phyloP scores from a whole-genome alignment of 495 filamentous ascomycete species.

The Aspergillus avenaceus region DNA sequence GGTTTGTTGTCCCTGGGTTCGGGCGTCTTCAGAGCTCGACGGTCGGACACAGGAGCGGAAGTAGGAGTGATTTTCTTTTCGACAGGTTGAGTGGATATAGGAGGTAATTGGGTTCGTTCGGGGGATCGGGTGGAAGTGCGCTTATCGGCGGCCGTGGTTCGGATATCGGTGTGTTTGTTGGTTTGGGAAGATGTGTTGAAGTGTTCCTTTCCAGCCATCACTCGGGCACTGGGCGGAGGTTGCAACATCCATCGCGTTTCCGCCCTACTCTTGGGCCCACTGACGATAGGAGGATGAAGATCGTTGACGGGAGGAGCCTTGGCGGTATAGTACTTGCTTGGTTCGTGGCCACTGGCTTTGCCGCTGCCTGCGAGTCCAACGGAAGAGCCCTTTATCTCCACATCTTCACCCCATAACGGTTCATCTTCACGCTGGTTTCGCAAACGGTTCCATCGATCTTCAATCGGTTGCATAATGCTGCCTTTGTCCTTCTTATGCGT shows the following conservation, averaged over 20 bases:
- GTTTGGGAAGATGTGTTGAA: conserved; percentile 36
- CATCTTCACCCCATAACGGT: conserved; percentile 64
- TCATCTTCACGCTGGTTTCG: conserved; percentile 84
- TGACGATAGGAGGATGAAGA: conserved; percentile 80
- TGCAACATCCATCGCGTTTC: conserved; percentile 88
- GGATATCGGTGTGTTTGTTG: conserved; percentile 13
- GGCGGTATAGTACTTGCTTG: conserved; percentile 59
- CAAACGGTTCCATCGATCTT: conserved; percentile 66
- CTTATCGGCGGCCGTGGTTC: conserved; percentile 8
- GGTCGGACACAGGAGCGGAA: neutral
- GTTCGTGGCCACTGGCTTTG: conserved; percentile 33
- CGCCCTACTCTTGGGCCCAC: conserved; percentile 61
- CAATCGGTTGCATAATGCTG: conserved; percentile 32
- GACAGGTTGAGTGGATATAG: conserved; percentile 4
- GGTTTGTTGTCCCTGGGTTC: conserved; percentile 4
- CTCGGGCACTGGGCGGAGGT: conserved; percentile 73
- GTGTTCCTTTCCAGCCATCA: conserved; percentile 79
- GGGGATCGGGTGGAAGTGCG: neutral
- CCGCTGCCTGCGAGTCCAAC: conserved; percentile 50
- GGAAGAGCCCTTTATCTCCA: conserved; percentile 43
- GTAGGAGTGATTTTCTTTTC: neutral
- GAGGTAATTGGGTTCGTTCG: conserved; percentile 5
- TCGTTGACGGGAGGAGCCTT: conserved; percentile 80
- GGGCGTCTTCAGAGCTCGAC: conserved; percentile 10
- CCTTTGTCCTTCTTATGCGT: conserved; percentile 30